A percentile compares a stretch with the other conserved stretches of the same genome.
Evolutionary conservation across 345 rosid genomes (phyloP).

Genomic region (Rhodamnia argentea): DNA sequence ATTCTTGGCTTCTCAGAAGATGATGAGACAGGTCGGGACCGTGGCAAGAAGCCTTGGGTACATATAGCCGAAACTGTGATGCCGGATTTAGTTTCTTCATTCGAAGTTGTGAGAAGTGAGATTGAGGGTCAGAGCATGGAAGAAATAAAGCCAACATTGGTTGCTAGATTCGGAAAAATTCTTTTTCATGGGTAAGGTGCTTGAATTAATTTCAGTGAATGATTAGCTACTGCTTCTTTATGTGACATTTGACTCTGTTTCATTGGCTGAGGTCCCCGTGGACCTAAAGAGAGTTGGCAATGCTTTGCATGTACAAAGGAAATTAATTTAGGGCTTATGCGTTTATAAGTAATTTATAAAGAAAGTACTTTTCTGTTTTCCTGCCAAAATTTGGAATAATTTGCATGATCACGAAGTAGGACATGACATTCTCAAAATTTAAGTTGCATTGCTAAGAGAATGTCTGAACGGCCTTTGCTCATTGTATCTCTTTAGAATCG

Average conservation of each 20-base stretch:
- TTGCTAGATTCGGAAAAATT: conserved; percentile 18
- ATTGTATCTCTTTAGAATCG: neutral
- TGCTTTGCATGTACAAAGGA: neutral
- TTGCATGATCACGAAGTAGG: too few relatives aligned
- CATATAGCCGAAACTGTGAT: conserved; percentile 7
- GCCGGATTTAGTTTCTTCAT: conserved; percentile 10
- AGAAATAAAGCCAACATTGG: conserved; percentile 6
- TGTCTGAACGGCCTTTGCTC: neutral
- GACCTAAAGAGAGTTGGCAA: neutral
- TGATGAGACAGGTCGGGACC: neutral
- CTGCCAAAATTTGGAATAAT: neutral
- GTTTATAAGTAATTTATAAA: neutral
- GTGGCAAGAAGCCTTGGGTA: conserved; percentile 1
- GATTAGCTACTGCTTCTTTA: neutral
- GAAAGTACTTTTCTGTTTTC: neutral
- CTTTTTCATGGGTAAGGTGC: conserved; percentile 7
- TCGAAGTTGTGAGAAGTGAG: conserved; percentile 1
- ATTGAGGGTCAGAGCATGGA: neutral
- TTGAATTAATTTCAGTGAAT: neutral
- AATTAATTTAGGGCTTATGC: neutral
- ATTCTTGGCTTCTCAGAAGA: neutral
- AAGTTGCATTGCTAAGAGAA: too few relatives aligned
- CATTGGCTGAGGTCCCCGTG: neutral
- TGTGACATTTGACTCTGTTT: neutral
- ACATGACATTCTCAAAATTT: too few relatives aligned